Evolutionary conservation across 1,139 yeast genomes (phyloP).

Genomic region (Lodderomyces orthopsilosis): DNA sequence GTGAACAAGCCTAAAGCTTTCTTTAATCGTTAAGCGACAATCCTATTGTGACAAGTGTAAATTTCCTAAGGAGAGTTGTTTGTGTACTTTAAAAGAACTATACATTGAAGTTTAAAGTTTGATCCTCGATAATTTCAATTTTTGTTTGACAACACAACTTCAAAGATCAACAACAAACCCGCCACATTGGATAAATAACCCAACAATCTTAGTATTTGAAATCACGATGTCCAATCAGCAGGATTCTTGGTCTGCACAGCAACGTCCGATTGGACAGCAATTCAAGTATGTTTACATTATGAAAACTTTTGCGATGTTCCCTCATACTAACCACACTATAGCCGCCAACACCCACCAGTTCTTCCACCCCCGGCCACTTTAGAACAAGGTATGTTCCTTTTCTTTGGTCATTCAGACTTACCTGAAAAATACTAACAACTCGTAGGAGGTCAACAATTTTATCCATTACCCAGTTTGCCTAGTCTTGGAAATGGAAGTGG

Average conservation of each 20-base stretch:
- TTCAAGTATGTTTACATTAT: slow-evolving; percentile 39
- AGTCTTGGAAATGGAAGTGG: slow-evolving; percentile 46
- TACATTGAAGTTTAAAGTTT: too few species aligned
- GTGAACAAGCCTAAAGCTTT: too few species aligned
- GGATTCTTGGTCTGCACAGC: slow-evolving; percentile 46
- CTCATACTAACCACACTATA: slow-evolving; percentile 28
- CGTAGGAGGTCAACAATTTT: slow-evolving; percentile 47
- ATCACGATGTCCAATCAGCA: slow-evolving; percentile 39
- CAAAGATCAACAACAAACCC: neutral
- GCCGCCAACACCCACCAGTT: slow-evolving; percentile 52
- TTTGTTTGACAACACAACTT: too few species aligned
- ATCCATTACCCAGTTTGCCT: slow-evolving; percentile 52
- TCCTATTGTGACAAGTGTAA: too few species aligned
- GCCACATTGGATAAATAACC: neutral
- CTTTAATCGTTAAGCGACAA: too few species aligned
- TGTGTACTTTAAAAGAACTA: too few species aligned
- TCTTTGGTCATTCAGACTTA: neutral
- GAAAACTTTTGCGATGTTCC: neutral
- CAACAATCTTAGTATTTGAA: neutral
- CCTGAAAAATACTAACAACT: slow-evolving; percentile 18
- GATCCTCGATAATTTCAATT: too few species aligned
- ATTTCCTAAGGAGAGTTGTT: too few species aligned
- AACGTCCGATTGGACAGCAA: slow-evolving; percentile 45
- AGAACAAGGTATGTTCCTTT: slow-evolving; percentile 41
- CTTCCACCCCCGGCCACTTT: slow-evolving; percentile 57